These are phyloP conservation scores for Fusarium lyarnte DNA, from an alignment of 2,329 filamentous ascomycete species.

Conservation along the genomic window DNA sequence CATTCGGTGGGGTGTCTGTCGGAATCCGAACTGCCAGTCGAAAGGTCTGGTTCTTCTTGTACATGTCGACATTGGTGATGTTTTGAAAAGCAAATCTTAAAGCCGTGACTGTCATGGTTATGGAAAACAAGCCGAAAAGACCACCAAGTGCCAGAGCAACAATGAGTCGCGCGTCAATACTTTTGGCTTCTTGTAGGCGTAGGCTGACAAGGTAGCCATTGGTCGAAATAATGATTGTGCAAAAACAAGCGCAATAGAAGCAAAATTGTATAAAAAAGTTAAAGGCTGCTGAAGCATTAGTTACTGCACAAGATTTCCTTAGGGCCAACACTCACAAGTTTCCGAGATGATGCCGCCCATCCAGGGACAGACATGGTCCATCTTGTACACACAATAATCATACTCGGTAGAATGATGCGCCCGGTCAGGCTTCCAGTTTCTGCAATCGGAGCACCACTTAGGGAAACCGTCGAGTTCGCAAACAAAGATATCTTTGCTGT, in stretches of 20 bases:
- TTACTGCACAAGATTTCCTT: not conserved
- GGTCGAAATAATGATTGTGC: slow-evolving; percentile 69
- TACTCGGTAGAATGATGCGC: slow-evolving; percentile 88
- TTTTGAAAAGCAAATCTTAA: slow-evolving; percentile 76
- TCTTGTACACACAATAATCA: slow-evolving; percentile 82
- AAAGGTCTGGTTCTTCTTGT: slow-evolving; percentile 71
- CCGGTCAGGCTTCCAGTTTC: slow-evolving; percentile 88
- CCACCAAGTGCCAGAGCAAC: slow-evolving; percentile 72
- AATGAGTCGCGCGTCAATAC: slow-evolving; percentile 69
- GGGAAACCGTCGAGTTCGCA: slow-evolving; percentile 87
- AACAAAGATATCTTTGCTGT: slow-evolving; percentile 83
- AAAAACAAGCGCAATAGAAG: slow-evolving; percentile 76
- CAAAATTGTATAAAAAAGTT: slow-evolving; percentile 95
- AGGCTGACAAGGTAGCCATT: slow-evolving; percentile 71
- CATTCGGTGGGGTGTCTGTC: slow-evolving; percentile 53
- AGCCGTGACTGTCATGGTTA: slow-evolving; percentile 79
- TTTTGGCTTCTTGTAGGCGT: slow-evolving; percentile 53
- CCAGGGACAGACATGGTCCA: slow-evolving; percentile 98
- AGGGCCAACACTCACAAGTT: slow-evolving; percentile 61
- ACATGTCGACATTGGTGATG: slow-evolving; percentile 84
- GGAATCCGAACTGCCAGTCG: slow-evolving; percentile 80
- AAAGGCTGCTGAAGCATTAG: slow-evolving; percentile 63
- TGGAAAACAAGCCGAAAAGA: slow-evolving; percentile 83
- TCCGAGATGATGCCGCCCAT: slow-evolving; percentile 94
- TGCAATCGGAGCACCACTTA: slow-evolving; percentile 84